Percentiles rank a stretch among this genome's conserved stretches.
Conservation (phyloP, 306 rosid genomes). For the Gleditsia sinensis region DNA sequence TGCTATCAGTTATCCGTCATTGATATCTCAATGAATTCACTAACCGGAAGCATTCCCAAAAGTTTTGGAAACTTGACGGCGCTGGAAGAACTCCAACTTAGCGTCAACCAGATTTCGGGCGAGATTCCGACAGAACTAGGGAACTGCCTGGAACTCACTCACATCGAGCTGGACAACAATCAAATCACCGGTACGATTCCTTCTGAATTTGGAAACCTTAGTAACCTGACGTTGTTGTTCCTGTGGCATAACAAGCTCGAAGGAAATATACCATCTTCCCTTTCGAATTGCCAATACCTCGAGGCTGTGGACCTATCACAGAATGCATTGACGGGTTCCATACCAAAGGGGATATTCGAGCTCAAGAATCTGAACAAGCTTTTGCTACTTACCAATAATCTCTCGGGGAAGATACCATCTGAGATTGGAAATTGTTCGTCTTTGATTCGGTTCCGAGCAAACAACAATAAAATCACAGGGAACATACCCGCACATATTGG, state of each 20-base stretch:
- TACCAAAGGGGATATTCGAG: conserved; percentile 53
- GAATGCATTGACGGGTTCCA: conserved; percentile 52
- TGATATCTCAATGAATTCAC: conserved; percentile 55
- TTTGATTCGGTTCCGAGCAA: conserved; percentile 58
- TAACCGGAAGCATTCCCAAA: conserved; percentile 58
- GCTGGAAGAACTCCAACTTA: conserved; percentile 56
- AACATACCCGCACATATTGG: conserved; percentile 55
- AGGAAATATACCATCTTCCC: conserved; percentile 56
- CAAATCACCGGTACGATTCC: conserved; percentile 59
- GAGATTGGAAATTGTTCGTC: conserved; percentile 66
- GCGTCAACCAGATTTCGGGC: conserved; percentile 61
- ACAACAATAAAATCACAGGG: conserved; percentile 49
- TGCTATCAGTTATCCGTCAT: conserved; percentile 49
- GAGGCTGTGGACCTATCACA: conserved; percentile 62
- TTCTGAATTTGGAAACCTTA: conserved; percentile 50
- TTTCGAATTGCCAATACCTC: conserved; percentile 52
- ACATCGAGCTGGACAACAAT: conserved; percentile 55
- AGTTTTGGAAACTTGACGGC: conserved; percentile 50
- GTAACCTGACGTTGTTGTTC: conserved; percentile 49
- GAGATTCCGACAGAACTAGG: conserved; percentile 58
- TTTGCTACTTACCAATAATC: conserved; percentile 60
- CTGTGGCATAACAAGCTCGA: conserved; percentile 66
- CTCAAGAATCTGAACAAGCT: conserved; percentile 56
- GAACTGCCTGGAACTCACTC: conserved; percentile 47
- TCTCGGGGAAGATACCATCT: conserved; percentile 52